phyloP scores from a whole-genome alignment of 2,329 filamentous ascomycete species.

The Stenocarpella maydis region DNA sequence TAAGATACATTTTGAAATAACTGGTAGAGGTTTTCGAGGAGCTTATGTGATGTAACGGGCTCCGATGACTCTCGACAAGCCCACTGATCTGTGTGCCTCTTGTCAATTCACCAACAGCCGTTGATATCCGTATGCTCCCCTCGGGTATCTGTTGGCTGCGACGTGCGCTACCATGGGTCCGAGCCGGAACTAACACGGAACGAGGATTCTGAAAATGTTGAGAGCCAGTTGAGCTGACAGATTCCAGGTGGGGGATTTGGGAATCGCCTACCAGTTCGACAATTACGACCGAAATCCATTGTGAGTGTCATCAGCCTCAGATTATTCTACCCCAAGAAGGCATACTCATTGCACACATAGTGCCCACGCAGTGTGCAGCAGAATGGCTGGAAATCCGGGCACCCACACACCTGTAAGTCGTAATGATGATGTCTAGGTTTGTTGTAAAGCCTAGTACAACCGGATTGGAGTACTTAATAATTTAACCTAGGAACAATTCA shows the following conservation, averaged over 20 bases:
- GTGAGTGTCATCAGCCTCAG: background rate
- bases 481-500: background rate
- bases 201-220: too few relatives aligned
- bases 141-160: background rate
- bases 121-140: background rate
- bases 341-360: background rate
- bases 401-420: background rate
- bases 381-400: background rate
- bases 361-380: background rate
- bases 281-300: background rate
- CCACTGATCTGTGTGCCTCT: too few relatives aligned
- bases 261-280: background rate
- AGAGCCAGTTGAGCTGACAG: background rate
- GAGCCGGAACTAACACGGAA: background rate
- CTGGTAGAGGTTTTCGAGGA: background rate
- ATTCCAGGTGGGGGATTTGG: background rate
- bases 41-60: background rate
- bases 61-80: background rate
- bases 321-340: background rate
- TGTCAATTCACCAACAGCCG: too few relatives aligned
- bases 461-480: background rate
- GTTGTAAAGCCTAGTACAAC: background rate
- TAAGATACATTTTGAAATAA: background rate
- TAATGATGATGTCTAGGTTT: background rate
- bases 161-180: background rate